A percentile compares a stretch with the other conserved stretches of the same genome.
Evolutionary conservation across 2,329 filamentous ascomycete genomes (phyloP).

Genomic region (Botrytis deweyae): DNA sequence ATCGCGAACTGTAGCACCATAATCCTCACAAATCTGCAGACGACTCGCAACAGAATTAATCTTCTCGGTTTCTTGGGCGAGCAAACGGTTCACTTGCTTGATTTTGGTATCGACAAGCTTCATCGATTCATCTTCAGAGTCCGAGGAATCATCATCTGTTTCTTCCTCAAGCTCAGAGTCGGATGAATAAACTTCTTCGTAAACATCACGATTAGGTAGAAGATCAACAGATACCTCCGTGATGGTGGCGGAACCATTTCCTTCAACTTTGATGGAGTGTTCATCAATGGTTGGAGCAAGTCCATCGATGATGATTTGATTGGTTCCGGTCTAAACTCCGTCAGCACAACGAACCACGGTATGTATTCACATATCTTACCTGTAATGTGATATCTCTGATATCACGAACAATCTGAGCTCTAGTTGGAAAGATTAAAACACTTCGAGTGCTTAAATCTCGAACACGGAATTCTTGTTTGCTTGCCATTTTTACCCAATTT

Average conservation of each 20-base stretch:
- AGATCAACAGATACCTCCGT: slow-evolving; percentile 62
- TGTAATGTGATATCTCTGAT: slow-evolving; percentile 53
- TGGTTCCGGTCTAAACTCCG: slow-evolving; percentile 47
- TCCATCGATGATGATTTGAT: slow-evolving; percentile 56
- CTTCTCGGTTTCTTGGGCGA: slow-evolving; percentile 37
- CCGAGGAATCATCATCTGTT: slow-evolving; percentile 36
- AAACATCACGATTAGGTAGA: slow-evolving; percentile 50
- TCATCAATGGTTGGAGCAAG: slow-evolving; percentile 54
- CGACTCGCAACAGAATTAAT: slow-evolving; percentile 36
- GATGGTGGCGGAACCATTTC: slow-evolving; percentile 56
- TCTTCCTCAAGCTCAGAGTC: slow-evolving; percentile 40
- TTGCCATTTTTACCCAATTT: slow-evolving; percentile 14
- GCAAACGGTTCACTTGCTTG: slow-evolving; percentile 29
- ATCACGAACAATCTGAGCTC: slow-evolving; percentile 60
- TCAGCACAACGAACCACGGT: neutral
- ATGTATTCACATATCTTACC: neutral
- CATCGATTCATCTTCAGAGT: slow-evolving; percentile 34
- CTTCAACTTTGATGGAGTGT: slow-evolving; percentile 60
- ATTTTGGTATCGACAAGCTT: slow-evolving; percentile 30
- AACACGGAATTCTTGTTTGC: slow-evolving; percentile 52
- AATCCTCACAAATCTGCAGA: slow-evolving; percentile 34
- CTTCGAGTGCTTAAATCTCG: slow-evolving; percentile 58
- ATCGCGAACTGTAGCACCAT: slow-evolving; percentile 30
- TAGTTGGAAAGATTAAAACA: slow-evolving; percentile 61
- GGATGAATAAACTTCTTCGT: slow-evolving; percentile 42